These are phyloP conservation scores for Trichaptum fuscoviolaceum DNA, from an alignment of 768 basidiomycete genomes.

Conservation along the genomic window DNA sequence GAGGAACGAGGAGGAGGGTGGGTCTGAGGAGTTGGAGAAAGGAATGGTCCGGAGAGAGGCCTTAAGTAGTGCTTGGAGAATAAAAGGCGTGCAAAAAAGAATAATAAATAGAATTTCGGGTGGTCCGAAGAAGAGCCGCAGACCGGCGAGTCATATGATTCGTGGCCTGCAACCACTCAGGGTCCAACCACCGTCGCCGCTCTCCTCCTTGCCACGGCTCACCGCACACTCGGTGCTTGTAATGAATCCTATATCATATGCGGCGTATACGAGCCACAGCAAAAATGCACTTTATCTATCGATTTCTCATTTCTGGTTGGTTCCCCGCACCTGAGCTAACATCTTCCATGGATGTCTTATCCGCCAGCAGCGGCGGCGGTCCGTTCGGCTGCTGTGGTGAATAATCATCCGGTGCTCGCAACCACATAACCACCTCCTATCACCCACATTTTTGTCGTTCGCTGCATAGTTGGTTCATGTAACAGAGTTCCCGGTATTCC, in stretches of 20 bases:
- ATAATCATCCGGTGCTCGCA: neutral
- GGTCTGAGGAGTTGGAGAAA: neutral
- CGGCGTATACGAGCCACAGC: neutral
- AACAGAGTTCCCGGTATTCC: neutral
- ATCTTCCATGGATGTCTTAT: neutral
- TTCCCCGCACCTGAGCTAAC: neutral
- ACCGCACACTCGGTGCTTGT: neutral
- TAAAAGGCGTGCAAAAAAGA: neutral
- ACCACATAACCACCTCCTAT: neutral
- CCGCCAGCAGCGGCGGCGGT: neutral
- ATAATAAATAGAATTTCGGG: neutral
- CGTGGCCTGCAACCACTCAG: neutral
- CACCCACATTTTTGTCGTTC: no score
- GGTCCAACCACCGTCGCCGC: neutral
- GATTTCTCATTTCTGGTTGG: neutral
- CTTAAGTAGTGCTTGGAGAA: neutral
- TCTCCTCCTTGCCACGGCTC: neutral
- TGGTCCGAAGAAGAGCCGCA: neutral
- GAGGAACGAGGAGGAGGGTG: neutral
- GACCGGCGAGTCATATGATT: neutral
- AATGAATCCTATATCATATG: neutral
- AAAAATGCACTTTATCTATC: neutral
- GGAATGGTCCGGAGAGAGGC: neutral
- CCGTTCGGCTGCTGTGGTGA: neutral
- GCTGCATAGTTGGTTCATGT: neutral